These are phyloP conservation scores for Pythium aquatile DNA, from an alignment of 352 stramenopile species.

Conservation along the genomic window DNA sequence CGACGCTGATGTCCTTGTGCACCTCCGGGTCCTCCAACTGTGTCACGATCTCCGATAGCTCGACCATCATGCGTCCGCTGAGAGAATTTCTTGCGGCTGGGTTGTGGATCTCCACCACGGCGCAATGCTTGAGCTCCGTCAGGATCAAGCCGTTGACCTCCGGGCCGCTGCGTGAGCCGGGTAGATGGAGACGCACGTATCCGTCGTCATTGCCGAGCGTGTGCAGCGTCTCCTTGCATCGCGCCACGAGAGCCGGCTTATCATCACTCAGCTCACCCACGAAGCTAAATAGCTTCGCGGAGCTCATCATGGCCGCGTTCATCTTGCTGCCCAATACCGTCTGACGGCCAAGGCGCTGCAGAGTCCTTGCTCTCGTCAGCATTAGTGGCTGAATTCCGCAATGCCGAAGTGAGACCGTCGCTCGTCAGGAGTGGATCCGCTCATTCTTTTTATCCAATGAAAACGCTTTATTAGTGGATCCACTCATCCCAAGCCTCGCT, in stretches of 20 bases:
- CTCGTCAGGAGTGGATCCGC: conserved; percentile 8
- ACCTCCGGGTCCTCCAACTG: conserved; percentile 55
- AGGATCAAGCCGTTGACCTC: conserved; percentile 7
- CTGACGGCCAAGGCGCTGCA: neutral
- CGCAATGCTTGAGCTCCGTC: conserved; percentile 40
- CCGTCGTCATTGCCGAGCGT: conserved; percentile 37
- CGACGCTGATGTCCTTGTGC: conserved; percentile 52
- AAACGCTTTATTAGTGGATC: conserved; percentile 19
- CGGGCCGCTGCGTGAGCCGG: conserved; percentile 8
- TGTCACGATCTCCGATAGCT: conserved; percentile 70
- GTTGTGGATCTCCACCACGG: conserved; percentile 73
- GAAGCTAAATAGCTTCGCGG: conserved; percentile 46
- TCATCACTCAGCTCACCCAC: conserved; percentile 42
- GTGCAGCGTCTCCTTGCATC: conserved; percentile 48
- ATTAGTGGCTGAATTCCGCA: conserved; percentile 16
- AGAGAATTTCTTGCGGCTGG: conserved; percentile 67
- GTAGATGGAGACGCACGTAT: conserved; percentile 40
- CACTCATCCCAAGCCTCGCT: neutral
- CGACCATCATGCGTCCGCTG: conserved; percentile 88
- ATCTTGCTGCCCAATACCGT: neutral
- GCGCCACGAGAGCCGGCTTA: conserved; percentile 36
- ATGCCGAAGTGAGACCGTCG: neutral
- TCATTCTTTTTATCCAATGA: conserved; percentile 11
- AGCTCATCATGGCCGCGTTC: conserved; percentile 27
- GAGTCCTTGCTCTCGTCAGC: conserved; percentile 6